Evolutionary conservation across 305 asterid species (phyloP).

Genomic region (Andrographis paniculata): DNA sequence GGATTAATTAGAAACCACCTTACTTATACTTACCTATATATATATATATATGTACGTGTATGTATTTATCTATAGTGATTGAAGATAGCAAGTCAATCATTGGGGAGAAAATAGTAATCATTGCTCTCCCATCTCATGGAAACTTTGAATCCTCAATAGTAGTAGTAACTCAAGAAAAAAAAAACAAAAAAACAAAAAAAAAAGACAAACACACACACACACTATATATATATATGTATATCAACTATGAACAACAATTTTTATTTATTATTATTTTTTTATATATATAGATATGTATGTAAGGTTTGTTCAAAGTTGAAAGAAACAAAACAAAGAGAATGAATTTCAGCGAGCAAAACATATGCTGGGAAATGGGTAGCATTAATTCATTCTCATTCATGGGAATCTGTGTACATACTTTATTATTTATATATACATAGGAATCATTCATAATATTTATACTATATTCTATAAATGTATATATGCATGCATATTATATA

Average conservation of each 20-base stretch:
- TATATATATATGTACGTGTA: neutral
- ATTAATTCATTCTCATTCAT: slow-evolving; percentile 27
- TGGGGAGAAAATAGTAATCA: slow-evolving; percentile 35
- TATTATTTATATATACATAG: slow-evolving; percentile 3
- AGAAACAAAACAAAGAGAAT: slow-evolving; percentile 48
- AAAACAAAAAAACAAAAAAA: too few species aligned
- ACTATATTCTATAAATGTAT: too few species aligned
- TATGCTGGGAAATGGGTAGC: slow-evolving; percentile 47
- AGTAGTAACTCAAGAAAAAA: too few species aligned
- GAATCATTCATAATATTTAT: too few species aligned
- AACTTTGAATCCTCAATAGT: neutral
- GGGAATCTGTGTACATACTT: slow-evolving; percentile 55
- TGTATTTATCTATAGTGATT: too few species aligned
- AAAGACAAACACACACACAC: too few species aligned
- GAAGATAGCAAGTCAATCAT: slow-evolving; percentile 39
- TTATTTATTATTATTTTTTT: too few species aligned
- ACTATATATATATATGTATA: too few species aligned
- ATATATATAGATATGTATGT: slow-evolving; percentile 6
- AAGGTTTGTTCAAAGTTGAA: slow-evolving; percentile 28
- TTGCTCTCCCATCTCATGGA: slow-evolving; percentile 12
- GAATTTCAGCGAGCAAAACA: slow-evolving; percentile 21
- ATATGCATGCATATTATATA: too few species aligned
- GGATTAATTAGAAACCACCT: too few species aligned
- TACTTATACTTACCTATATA: neutral
- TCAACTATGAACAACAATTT: too few species aligned